These are phyloP conservation scores for Physcomitrellopsis africana DNA, from an alignment of 225 moss, liverwort and hornwort genomes.

Conservation along the genomic window DNA sequence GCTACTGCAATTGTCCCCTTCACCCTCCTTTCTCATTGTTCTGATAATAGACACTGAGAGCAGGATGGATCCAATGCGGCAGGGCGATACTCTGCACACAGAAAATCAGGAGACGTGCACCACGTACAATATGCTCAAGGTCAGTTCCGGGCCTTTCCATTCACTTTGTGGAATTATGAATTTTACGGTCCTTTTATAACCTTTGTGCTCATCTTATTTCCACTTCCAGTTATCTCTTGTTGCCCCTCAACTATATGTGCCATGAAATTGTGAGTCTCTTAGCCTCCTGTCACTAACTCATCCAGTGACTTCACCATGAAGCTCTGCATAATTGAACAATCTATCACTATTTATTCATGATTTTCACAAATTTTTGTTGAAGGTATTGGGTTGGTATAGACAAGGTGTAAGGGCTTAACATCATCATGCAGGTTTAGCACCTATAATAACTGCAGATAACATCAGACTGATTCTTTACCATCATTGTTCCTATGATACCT, in stretches of 20 bases:
- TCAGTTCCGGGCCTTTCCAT: slow-evolving; percentile 32
- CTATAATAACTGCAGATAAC: slow-evolving; percentile 18
- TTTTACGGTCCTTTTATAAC: not conserved
- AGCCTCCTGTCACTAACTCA: not conserved
- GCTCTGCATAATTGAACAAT: not conserved
- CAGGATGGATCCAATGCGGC: slow-evolving; percentile 90
- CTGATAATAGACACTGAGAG: slow-evolving; percentile 31
- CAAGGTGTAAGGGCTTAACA: not conserved
- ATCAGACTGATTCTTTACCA: not conserved
- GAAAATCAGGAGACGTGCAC: slow-evolving; percentile 97
- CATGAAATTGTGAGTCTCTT: not conserved
- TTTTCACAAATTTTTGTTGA: not conserved
- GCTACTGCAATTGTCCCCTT: not conserved
- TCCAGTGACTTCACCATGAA: not conserved
- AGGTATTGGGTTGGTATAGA: not conserved
- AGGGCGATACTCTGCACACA: slow-evolving; percentile 63
- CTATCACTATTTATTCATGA: slow-evolving; percentile 1
- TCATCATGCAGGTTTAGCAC: slow-evolving; percentile 14
- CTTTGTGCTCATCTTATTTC: not conserved
- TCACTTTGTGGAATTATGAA: slow-evolving; percentile 1
- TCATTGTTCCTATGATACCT: slow-evolving; percentile 26
- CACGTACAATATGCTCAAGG: slow-evolving; percentile 99
- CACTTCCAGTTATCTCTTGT: not conserved
- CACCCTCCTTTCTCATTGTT: slow-evolving; percentile 3
- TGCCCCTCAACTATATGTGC: not conserved